Base-by-base conservation (phyloP, 805 yeast genomes). In the Cyberlindnera euphorbiiphila region DNA sequence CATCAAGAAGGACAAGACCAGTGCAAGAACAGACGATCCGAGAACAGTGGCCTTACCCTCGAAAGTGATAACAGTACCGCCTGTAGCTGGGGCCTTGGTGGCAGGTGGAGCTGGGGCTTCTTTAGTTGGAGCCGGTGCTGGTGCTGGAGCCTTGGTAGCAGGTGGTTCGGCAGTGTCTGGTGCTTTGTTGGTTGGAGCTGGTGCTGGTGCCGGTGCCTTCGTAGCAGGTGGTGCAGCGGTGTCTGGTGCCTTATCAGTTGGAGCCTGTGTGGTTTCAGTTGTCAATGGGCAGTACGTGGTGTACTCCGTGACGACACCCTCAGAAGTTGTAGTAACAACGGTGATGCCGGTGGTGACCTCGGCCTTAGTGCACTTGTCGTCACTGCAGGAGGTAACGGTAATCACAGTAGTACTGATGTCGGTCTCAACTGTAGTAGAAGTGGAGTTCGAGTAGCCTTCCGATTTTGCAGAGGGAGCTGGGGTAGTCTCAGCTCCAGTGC, bases 261-360 rank as follows among this genome's bases (percentile, higher is more conserved):
- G 61, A 57, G 42, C 60, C 51, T 25, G 47, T 29, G 24, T n/a
- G n/a, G 26, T 9, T 19, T 34, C 34, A 15, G 24, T 15, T 19
- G 45, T 36, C 27, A 44, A 31, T 36, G 49, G 49, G 29, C 47
- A 43, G 41, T 40, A 46, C n/a, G 47, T 46, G 47, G 66, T 63
- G 61, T 54, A 60, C 38, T 51, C 52, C 33, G 66, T 61, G 41
- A 59, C 56, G 29, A 51, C 55, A 46, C 60, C 62, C 49, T 53
- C 45, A 5, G 20, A n/a, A 8, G 47, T 43, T 8, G 34, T 27
- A 9, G 47, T 43, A 18, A 46, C 34, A n/a, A 39, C 39, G 14
- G 46, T 37, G 24, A 43, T 41, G 39, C 44, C 50, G 9, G 47
- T 41, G 27, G 46, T 42, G 14, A 37, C 33, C 9, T 42, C 11